Conservation (phyloP, 2,329 filamentous ascomycete species). For the Ustulina deusta region DNA sequence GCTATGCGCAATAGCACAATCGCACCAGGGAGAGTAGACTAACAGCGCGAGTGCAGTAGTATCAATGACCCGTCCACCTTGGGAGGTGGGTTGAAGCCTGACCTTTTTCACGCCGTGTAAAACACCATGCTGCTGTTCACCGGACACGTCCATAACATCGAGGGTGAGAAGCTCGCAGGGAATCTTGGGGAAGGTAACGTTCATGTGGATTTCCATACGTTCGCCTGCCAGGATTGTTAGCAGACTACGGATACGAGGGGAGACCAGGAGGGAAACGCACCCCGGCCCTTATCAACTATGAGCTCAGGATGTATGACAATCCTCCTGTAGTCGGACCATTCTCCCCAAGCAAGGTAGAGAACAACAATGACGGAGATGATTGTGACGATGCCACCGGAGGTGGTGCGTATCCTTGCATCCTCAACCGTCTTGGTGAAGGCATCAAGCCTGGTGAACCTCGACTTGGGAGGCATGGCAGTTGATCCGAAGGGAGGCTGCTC, state of each 20-base stretch:
- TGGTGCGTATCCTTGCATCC: conserved; percentile 95
- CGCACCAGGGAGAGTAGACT: conserved; percentile 48
- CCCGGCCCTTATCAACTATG: conserved; percentile 95
- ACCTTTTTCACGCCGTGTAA: conserved; percentile 94
- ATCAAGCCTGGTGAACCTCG: conserved; percentile 94
- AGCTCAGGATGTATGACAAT: conserved; percentile 90
- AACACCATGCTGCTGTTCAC: conserved; percentile 94
- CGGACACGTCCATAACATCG: conserved; percentile 99
- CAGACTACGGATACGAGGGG: not conserved
- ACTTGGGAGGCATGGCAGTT: conserved; percentile 82
- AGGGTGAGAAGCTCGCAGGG: conserved; percentile 96
- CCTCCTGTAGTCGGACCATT: conserved; percentile 93
- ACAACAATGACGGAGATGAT: conserved; percentile 90
- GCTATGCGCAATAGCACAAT: not conserved
- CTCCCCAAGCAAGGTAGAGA: conserved; percentile 88
- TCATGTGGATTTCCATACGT: conserved; percentile 99
- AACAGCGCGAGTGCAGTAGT: conserved; percentile 75
- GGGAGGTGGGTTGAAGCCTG: conserved; percentile 75
- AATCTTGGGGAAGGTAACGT: conserved; percentile 92
- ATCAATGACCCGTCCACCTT: conserved; percentile 83
- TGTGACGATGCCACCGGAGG: conserved; percentile 93
- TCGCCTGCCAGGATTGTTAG: conserved; percentile 67
- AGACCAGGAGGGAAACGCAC: conserved; percentile 60
- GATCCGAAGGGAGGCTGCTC: conserved; percentile 18
- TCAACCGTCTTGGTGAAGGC: conserved; percentile 99